Base-by-base conservation (phyloP, 2,329 filamentous ascomycete genomes). In the Aphanocladium album region DNA sequence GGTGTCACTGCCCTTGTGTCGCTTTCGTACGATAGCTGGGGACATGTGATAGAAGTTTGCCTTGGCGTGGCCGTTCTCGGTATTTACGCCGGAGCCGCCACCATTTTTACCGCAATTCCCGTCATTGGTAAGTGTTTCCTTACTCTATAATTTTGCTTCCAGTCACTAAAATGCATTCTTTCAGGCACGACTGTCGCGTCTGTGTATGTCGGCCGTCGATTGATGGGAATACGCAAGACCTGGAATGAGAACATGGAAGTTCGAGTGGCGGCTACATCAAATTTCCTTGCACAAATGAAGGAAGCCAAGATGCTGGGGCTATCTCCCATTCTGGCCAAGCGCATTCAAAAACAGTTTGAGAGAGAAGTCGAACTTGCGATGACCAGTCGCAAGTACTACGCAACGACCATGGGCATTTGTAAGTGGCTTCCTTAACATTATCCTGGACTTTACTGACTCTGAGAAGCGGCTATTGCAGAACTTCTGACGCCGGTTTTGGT, bases 201-300 rank as follows among this genome's bases (percentile, higher is more conserved):
- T n/a, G 47, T 41, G 1, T 39, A 37, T 11, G 49, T 60, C 33
- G 49, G 35, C 14, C 37, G 49, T 17, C 50, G 45, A 12, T 35
- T 60, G 37, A 49, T 43, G 8, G 11, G 17, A 8, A 53, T 37
- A 3, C 49, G 57, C 19, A 27, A n/a, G n/a, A 27, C 14, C 7
- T 60, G 57, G 57, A 60, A 60, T 37, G 41, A 37, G 21, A 39
- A 54, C 23, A 53, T 60, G n/a, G 49, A 60, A 16, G 41, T 14
- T 6, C 49, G 57, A 12, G 41, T 60, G 27, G 27, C 50, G 11
- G 19, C 49, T 7, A 60, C 57, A 6, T 60, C 57, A 2, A 60
- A 60, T 8, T 21, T 60, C 12, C n/a, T 60, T 33, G 49, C 50
- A 3, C 57, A 60, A 16, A 60, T 60, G 2, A 53, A 53, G 25